A percentile compares a stretch with the other conserved stretches of the same genome.
Conservation (phyloP, 2,329 filamentous ascomycete species). For the Colletotrichum lupini region DNA sequence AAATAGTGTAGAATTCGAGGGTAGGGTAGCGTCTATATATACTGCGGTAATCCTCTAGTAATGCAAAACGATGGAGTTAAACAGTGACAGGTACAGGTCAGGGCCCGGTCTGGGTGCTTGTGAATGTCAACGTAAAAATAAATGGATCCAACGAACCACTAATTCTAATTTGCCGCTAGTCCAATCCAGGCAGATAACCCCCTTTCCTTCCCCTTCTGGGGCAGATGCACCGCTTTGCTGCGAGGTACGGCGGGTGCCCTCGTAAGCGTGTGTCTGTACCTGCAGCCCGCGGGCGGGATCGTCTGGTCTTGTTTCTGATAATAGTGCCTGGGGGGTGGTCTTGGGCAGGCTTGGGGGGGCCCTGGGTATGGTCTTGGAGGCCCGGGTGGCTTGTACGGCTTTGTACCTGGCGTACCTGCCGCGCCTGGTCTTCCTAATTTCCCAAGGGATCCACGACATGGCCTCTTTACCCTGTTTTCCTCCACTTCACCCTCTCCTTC, state of each 20-base stretch:
- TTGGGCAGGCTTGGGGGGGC: neutral
- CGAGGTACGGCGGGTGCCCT: neutral
- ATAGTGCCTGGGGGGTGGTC: slow-evolving; percentile 15
- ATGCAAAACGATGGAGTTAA: no score
- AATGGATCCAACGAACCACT: slow-evolving; percentile 16
- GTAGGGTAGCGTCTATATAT: no score
- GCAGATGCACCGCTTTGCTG: slow-evolving; percentile 5
- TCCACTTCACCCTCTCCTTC: slow-evolving; percentile 33
- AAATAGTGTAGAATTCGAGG: no score
- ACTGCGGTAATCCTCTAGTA: no score
- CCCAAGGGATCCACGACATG: slow-evolving; percentile 32
- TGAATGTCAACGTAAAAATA: slow-evolving; percentile 25
- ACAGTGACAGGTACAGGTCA: no score
- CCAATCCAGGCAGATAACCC: neutral
- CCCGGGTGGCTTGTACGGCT: slow-evolving; percentile 26
- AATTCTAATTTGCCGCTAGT: slow-evolving; percentile 25
- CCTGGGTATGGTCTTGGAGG: neutral
- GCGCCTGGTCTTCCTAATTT: slow-evolving; percentile 27
- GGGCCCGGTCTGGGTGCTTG: neutral
- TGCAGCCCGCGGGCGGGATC: slow-evolving; percentile 23
- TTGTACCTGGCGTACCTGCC: slow-evolving; percentile 16
- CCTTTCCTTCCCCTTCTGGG: slow-evolving; percentile 28
- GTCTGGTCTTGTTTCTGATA: slow-evolving; percentile 26
- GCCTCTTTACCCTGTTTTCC: slow-evolving; percentile 35
- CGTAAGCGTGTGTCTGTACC: slow-evolving; percentile 15